Evolutionary conservation across 495 filamentous ascomycete genomes (phyloP).

Genomic region (Aspergillus wentii): DNA sequence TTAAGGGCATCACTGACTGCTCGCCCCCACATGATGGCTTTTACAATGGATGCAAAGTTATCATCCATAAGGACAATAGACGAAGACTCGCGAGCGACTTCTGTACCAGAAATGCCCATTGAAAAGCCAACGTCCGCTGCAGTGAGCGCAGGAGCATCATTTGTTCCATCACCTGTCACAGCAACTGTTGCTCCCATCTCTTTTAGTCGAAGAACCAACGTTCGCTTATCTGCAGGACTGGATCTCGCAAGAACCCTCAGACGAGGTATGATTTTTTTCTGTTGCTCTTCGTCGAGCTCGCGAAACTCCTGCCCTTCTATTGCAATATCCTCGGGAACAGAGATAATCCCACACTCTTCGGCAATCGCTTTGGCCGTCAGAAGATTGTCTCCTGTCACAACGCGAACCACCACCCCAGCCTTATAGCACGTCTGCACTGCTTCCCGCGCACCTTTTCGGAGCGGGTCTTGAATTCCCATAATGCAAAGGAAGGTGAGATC

Average conservation of each 20-base stretch:
- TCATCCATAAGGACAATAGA: slow-evolving; percentile 92
- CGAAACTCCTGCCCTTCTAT: slow-evolving; percentile 83
- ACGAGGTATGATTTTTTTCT: slow-evolving; percentile 65
- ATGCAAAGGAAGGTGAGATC: slow-evolving; percentile 48
- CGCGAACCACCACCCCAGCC: slow-evolving; percentile 68
- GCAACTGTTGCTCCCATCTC: slow-evolving; percentile 86
- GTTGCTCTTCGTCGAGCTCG: slow-evolving; percentile 57
- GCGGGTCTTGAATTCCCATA: slow-evolving; percentile 54
- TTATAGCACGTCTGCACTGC: slow-evolving; percentile 63
- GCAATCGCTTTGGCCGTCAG: slow-evolving; percentile 71
- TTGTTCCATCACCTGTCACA: slow-evolving; percentile 93
- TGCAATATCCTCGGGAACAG: slow-evolving; percentile 64
- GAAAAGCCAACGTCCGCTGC: slow-evolving; percentile 87
- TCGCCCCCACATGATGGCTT: slow-evolving; percentile 82
- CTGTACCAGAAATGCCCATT: slow-evolving; percentile 88
- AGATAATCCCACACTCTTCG: slow-evolving; percentile 70
- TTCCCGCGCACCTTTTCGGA: slow-evolving; percentile 58
- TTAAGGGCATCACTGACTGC: slow-evolving; percentile 85
- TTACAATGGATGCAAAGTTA: slow-evolving; percentile 87
- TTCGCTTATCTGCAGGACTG: slow-evolving; percentile 78
- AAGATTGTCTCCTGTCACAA: slow-evolving; percentile 76
- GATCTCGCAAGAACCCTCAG: slow-evolving; percentile 83
- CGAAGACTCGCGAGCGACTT: slow-evolving; percentile 91
- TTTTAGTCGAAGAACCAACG: slow-evolving; percentile 73
- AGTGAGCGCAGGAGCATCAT: slow-evolving; percentile 84